Evolutionary conservation across 352 stramenopile species (phyloP), one percentile per base, ranked within the genome.

Genomic region (Phytopythium litorale): DNA sequence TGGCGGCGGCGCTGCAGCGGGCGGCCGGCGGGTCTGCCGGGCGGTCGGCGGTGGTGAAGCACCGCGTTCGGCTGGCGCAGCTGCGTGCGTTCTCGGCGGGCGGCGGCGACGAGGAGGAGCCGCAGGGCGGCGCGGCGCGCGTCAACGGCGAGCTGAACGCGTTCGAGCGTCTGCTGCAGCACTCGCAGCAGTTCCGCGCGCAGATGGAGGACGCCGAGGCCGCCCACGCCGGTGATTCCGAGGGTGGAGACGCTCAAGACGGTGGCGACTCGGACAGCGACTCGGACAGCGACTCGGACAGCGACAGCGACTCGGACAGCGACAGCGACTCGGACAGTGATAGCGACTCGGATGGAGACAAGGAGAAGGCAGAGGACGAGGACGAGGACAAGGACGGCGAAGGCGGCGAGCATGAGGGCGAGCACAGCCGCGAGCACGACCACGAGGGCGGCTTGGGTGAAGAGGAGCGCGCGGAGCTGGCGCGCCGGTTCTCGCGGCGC

Each of bases 81-180:
- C 33, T 33, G 28, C 32, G 56, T 12, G 56, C 56, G 28, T 56
- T 62, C n/a, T 62, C 42, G 11, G 46, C 51, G 51, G 56, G 67
- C n/a, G 61, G 65, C 21, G 52, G 73, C 16, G 54, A 76, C 32
- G 38, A 71, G 16, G 53, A 64, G n/a, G 37, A 33, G 9, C 35
- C 35, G 35, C 35, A 40, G 35, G 35, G 35, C 35, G 16, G 43
- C 9, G 40, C 55, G 0, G 18, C 59, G 58, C 37, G 40, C 51
- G 50, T 57, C 19, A 60, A 81, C 46, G 66, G 64, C 16, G 69
- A 78, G 13, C 33, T 84, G 63, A 89, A 73, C 67, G 76, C 81
- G 30, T 82, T 92, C 1, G 79, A 91, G 64, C 78, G 78, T 9
- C 69, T 92, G 32, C 40, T 91, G 65, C 78, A 84, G 60, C 75